phyloP scores from a whole-genome alignment of 2,329 filamentous ascomycete genomes.

The Epichloe brachyelytri region DNA sequence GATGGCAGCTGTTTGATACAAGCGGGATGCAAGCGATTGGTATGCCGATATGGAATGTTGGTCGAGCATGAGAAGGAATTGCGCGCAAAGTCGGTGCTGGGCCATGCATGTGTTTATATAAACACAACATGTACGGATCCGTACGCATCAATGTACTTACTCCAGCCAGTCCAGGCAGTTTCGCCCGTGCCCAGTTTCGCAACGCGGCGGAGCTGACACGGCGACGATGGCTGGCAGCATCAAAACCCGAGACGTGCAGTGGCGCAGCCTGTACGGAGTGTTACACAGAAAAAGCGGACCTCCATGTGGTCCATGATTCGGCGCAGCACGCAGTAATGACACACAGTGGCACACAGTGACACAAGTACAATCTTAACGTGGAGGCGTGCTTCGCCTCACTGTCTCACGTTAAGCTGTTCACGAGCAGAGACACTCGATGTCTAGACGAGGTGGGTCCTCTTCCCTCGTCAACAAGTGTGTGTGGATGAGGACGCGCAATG shows the following conservation, averaged over 20 bases:
- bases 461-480: background rate
- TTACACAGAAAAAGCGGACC: background rate
- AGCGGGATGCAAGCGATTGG: no score
- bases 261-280: slow-evolving; percentile 3
- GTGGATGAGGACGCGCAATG: slow-evolving; percentile 3
- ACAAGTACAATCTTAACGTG: background rate
- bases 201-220: background rate
- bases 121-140: background rate
- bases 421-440: background rate
- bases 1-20: background rate
- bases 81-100: background rate
- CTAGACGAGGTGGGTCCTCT: background rate
- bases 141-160: background rate
- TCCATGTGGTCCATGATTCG: background rate
- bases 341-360: no score
- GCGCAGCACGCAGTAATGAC: background rate
- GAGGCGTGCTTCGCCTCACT: background rate
- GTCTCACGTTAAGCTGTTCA: background rate
- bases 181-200: no score
- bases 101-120: background rate
- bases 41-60: background rate
- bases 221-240: background rate
- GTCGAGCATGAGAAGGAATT: background rate
- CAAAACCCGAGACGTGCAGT: slow-evolving; percentile 1
- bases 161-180: no score